Evolutionary conservation across 805 yeast genomes (phyloP), one percentile per base, ranked within the genome.

Genomic region (Candida namnaoensis): DNA sequence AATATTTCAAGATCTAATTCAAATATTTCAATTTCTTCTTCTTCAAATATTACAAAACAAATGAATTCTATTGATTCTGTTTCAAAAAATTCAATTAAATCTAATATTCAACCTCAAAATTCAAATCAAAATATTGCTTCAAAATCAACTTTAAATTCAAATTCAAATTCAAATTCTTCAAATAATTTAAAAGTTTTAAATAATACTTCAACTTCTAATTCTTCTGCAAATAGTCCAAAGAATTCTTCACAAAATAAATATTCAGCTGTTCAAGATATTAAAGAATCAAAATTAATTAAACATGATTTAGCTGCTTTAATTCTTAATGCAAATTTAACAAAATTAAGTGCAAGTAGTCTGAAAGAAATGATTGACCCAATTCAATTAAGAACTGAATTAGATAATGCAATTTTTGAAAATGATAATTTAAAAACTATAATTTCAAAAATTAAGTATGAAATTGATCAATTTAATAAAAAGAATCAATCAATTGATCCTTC

Each of bases 381-480:
- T 14, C 67, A 61, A 39, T 41, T 69, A 39, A 61, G 63, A 37
- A 45, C 48, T 37, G 72, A 69, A 48, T 45, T 69, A n/a, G 69
- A 66, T 39, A 56, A 54, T 36, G 71, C 69, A 7, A 59, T 68
- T 3, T 62, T 64, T 41, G 74, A 69, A 50, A 69, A 69, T 47
- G 66, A 62, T 40, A 69, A 68, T 44, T 52, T 69, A 44, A 66
- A 68, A 45, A 66, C 62, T 38, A 65, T 69, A 4, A 54, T 69
- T 7, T 55, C 54, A 3, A 66, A 68, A 44, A 47, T 69, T 26
- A 66, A 66, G 44, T 50, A 53, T 39, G 75, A 69, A 47, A 68
- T 69, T 34, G 62, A 54, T 5, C 33, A 30, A 30, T 30, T 30
- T 13, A 30, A 30, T 30, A 30, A 30, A 12, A 30, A 12, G 4